Conservation (phyloP, 1,139 yeast species). For the Magnusiomyces paraingens region DNA sequence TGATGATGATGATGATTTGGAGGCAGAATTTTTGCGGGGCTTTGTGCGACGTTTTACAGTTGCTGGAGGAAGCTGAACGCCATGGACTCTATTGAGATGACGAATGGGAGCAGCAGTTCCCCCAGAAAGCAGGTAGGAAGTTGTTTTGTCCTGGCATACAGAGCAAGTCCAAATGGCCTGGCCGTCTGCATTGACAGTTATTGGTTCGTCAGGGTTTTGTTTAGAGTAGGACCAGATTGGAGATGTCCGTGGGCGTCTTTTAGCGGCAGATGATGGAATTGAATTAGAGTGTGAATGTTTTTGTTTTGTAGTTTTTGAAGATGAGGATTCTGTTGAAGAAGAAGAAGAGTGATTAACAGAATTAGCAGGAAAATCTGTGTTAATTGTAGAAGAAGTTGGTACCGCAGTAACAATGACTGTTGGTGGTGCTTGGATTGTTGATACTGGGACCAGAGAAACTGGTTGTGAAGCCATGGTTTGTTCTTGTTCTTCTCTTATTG, state of each 20-base stretch:
- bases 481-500: no score
- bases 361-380: no score
- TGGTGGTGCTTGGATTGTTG: no score
- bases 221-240: conserved; percentile 17
- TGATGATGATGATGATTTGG: not conserved
- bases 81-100: conserved; percentile 15
- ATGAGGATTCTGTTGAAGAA: not conserved
- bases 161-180: conserved; percentile 17
- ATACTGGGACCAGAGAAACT: no score
- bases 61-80: conserved; percentile 11
- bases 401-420: no score
- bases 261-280: conserved; percentile 4
- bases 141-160: conserved; percentile 14
- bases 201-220: conserved; percentile 14
- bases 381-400: no score
- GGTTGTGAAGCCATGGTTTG: no score
- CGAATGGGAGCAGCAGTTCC: conserved; percentile 18
- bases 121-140: conserved; percentile 16
- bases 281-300: conserved; percentile 6
- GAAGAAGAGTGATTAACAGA: conserved; percentile 3
- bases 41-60: not conserved
- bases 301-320: not conserved
- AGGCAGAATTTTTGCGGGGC: not conserved
- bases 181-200: conserved; percentile 15
- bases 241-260: conserved; percentile 16